Evolutionary conservation across 169 alveolate genomes (phyloP), one percentile per base, ranked within the genome.

Genomic region (Theileria sp.): DNA sequence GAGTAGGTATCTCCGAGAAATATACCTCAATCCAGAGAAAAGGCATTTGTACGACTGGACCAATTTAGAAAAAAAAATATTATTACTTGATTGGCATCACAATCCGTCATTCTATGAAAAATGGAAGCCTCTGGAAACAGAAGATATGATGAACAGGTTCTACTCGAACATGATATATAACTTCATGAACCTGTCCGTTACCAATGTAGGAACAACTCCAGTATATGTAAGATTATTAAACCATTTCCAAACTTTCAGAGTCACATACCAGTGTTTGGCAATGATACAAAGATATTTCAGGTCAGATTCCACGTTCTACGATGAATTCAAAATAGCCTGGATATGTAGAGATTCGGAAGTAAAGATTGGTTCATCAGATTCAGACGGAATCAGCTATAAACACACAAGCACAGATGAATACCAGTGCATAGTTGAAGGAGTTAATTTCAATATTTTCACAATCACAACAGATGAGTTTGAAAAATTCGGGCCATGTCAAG

Each of bases 31-130:
- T 50, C 91, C 84, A 8, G 74, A 78, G 50, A 66, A 54, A 17
- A 62, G 91, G 44, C 87, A 78, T 79, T 9, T 68, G 38, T 76
- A 85, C 71, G 85, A 77, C 44, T 85, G 91, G 91, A 85, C 87
- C 12, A 54, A 50, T 23, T 10, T 28, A 23, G 91, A 85, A 65
- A 85, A 85, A 79, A 85, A 85, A 79, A 68, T 79, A 19, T 75
- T 85, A 49, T 51, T 77, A 17, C 77, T 85, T n/a, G 91, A 85
- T 79, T 79, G 88, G 88, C 75, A 67, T 80, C 87, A 79, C 58
- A 85, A 85, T 56, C 87, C 87, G 30, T 28, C 71, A 25, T 26
- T 21, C 26, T 85, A 85, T 62, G 80, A 73, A 32, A 32, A 56
- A 12, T 85, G 91, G 91, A 10, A 49, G 30, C 91, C 91, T 4